A percentile compares a stretch with the other conserved stretches of the same genome.
Conservation (phyloP, 2,329 filamentous ascomycete species). For the Neonectria ditissima region DNA sequence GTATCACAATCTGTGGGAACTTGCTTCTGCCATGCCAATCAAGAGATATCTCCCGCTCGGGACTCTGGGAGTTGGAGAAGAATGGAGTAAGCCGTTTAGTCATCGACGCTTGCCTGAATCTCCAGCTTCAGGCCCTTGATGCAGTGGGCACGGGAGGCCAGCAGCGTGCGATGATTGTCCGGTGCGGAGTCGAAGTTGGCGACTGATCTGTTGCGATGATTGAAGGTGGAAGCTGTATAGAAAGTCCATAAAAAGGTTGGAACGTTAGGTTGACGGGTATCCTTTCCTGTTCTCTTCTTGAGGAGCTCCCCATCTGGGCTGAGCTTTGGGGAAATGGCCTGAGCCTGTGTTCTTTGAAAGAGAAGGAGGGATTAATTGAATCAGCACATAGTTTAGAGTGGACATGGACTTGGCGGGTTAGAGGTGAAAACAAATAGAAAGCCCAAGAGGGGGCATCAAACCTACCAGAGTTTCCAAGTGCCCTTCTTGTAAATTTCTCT, state of each 20-base stretch:
- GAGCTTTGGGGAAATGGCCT: not conserved
- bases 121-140: too few relatives aligned
- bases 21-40: too few relatives aligned
- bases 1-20: too few relatives aligned
- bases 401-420: not conserved
- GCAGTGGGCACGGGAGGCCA: too few relatives aligned
- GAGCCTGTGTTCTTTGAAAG: not conserved
- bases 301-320: not conserved
- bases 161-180: not conserved
- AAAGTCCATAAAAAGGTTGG: not conserved
- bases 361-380: not conserved
- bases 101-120: not conserved
- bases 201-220: not conserved
- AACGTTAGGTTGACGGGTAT: not conserved
- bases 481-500: too few relatives aligned
- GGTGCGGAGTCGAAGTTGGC: too few relatives aligned
- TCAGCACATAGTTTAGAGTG: not conserved
- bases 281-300: too few relatives aligned
- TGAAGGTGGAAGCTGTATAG: not conserved
- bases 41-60: too few relatives aligned
- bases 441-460: not conserved
- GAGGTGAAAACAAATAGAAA: not conserved
- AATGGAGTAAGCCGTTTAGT: too few relatives aligned
- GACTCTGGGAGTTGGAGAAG: too few relatives aligned
- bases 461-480: not conserved